Base-by-base conservation (phyloP, 1,139 yeast genomes). In the Hanseniaspora sp. region DNA sequence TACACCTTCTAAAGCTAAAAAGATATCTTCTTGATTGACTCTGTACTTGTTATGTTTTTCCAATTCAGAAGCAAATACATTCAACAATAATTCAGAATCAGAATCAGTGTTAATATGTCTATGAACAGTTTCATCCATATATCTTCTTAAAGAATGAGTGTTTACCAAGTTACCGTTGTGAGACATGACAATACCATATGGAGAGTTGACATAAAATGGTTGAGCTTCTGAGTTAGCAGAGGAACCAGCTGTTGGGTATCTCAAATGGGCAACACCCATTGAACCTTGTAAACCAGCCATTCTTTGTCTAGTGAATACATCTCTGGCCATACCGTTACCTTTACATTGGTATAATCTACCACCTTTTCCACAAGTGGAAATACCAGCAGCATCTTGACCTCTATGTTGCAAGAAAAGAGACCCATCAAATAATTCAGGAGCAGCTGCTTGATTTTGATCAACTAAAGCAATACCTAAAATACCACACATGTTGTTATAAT, bases 381-480 rank as follows among this genome's bases (percentile, higher is more conserved):
- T 90, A 59, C 99, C 99, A n/a, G 97, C 96, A 12, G 99, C 99
- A 69, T 92, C 99, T 71, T 92, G 99, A 48, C 99, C 99, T 66
- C 99, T 79, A 67, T 92, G 99, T 68, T 92, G 99, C 59, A 92
- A 74, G 67, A 84, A 92, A 74, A 88, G 81, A 59, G 95, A 86
- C 18, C 96, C 96, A 69, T 92, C 98, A 59, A 87, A 82, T 55
- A 92, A 74, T 66, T 90, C 97, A 9, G 95, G 81, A 23, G 96
- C 94, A 53, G 86, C 96, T 56, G 78, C 76, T 53, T 76, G 77
- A 35, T 74, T 70, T 61, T 82, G 84, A 68, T 88, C 86, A 13
- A 95, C 87, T 58, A 87, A 74, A 48, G 87, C 85, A 56, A 90
- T 76, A 58, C 96, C 98, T 63, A 90, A 73, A 59, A 92, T 83